A percentile compares a stretch with the other conserved stretches of the same genome.
Conservation (phyloP, 2,329 filamentous ascomycete species). For the Nothophaeocryptopus gaeumannii region DNA sequence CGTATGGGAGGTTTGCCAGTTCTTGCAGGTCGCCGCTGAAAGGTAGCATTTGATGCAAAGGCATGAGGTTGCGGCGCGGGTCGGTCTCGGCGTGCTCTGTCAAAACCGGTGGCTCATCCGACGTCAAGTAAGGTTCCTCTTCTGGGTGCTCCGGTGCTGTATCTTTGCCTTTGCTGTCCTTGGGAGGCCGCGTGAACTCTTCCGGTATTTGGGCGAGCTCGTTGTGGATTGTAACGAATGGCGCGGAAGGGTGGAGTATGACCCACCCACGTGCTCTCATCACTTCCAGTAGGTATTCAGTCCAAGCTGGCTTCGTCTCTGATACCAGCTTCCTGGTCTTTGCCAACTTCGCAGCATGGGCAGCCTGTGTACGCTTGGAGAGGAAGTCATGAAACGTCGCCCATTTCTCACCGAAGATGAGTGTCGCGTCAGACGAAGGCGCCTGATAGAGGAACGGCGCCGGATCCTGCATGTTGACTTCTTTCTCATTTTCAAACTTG, state of each 20-base stretch:
- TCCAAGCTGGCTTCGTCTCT: conserved; percentile 69
- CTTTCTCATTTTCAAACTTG: conserved; percentile 25
- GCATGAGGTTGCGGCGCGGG: conserved; percentile 41
- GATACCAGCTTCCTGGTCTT: conserved; percentile 57
- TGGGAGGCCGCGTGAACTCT: conserved; percentile 46
- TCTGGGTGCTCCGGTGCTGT: conserved; percentile 4
- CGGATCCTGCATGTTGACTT: conserved; percentile 33
- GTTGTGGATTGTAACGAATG: conserved; percentile 71
- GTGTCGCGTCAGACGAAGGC: conserved; percentile 74
- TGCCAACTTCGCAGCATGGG: conserved; percentile 21
- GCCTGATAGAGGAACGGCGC: conserved; percentile 79
- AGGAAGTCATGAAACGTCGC: conserved; percentile 78
- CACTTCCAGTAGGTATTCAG: conserved; percentile 74
- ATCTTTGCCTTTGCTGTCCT: conserved; percentile 7
- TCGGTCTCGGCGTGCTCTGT: conserved; percentile 44
- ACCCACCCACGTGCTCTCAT: conserved; percentile 74
- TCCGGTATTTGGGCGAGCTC: conserved; percentile 73
- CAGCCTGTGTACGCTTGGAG: conserved; percentile 52
- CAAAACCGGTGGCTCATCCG: conserved; percentile 22
- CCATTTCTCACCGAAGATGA: conserved; percentile 87
- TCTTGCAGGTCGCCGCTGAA: conserved; percentile 49
- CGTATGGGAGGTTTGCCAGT: conserved; percentile 53
- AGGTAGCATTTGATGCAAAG: conserved; percentile 47
- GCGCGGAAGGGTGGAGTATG: conserved; percentile 68
- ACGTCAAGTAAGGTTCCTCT: conserved; percentile 39